These are phyloP conservation scores for Daldinia decipiens DNA, from an alignment of 495 filamentous ascomycete species.

Conservation along the genomic window DNA sequence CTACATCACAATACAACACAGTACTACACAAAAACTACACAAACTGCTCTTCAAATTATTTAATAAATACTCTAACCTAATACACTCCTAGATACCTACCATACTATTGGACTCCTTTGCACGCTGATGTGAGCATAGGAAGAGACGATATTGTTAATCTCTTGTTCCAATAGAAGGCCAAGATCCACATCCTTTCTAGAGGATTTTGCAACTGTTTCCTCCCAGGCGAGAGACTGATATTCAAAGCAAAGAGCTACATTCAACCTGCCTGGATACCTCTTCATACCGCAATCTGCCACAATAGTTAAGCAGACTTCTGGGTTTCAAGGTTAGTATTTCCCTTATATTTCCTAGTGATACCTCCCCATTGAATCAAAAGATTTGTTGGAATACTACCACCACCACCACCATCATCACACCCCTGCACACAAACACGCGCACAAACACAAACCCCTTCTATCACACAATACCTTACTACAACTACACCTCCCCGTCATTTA, in stretches of 20 bases:
- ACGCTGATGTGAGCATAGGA: constrained; percentile 51
- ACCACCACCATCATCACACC: too few relatives aligned
- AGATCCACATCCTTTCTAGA: constrained; percentile 38
- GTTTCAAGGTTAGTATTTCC: neutral
- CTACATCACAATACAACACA: neutral
- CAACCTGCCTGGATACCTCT: too few relatives aligned
- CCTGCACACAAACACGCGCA: too few relatives aligned
- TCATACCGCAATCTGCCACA: too few relatives aligned
- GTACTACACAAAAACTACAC: neutral
- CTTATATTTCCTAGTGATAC: neutral
- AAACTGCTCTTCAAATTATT: neutral
- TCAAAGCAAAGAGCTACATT: too few relatives aligned
- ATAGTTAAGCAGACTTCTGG: neutral
- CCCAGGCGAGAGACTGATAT: neutral
- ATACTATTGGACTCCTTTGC: constrained; percentile 48
- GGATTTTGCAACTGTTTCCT: constrained; percentile 41
- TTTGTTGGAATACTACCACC: too few relatives aligned
- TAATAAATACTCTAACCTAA: neutral
- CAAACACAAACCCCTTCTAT: too few relatives aligned
- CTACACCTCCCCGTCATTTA: too few relatives aligned
- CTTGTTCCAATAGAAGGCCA: constrained; percentile 49
- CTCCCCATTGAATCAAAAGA: too few relatives aligned
- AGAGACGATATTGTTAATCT: constrained; percentile 46
- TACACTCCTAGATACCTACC: neutral
- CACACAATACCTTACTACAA: too few relatives aligned